These are phyloP conservation scores for Paraphaeosphaeria sporulosa DNA, from an alignment of 2,329 filamentous ascomycete genomes.

Conservation along the genomic window DNA sequence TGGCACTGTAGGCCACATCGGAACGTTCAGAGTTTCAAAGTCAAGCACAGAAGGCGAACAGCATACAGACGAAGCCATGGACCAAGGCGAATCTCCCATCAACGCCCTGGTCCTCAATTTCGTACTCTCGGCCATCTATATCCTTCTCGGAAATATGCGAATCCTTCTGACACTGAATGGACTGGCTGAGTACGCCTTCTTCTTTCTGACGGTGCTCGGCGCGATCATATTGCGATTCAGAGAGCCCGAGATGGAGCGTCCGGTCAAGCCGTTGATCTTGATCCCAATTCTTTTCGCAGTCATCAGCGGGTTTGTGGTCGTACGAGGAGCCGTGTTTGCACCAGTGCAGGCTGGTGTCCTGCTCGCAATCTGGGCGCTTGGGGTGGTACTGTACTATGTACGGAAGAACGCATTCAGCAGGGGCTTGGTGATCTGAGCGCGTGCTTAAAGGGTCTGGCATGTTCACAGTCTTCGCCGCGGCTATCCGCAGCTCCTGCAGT, in stretches of 20 bases:
- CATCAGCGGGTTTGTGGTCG: constrained; percentile 58
- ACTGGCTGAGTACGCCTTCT: constrained; percentile 63
- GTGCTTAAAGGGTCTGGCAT: not conserved
- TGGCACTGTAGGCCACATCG: constrained; percentile 41
- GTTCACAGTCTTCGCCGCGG: not conserved
- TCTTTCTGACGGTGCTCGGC: constrained; percentile 69
- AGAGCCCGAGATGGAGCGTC: constrained; percentile 62
- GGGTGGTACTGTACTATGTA: constrained; percentile 23
- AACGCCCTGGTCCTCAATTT: constrained; percentile 46
- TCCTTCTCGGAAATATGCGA: constrained; percentile 68
- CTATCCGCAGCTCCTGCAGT: not conserved
- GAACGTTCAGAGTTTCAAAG: constrained; percentile 32
- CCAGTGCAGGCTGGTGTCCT: constrained; percentile 42
- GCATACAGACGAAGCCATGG: constrained; percentile 34
- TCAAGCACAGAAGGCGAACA: constrained; percentile 14
- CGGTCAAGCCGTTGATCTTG: constrained; percentile 65
- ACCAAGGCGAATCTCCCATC: constrained; percentile 47
- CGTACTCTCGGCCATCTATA: constrained; percentile 62
- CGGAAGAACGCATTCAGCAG: constrained; percentile 7
- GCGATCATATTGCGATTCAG: constrained; percentile 65
- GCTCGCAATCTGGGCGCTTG: constrained; percentile 39
- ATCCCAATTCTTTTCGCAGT: constrained; percentile 63
- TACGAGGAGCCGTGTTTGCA: constrained; percentile 46
- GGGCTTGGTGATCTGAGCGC: not conserved
- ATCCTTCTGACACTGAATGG: constrained; percentile 63